These are phyloP conservation scores for Collariella sp. DNA, from an alignment of 495 filamentous ascomycete species.

Conservation along the genomic window DNA sequence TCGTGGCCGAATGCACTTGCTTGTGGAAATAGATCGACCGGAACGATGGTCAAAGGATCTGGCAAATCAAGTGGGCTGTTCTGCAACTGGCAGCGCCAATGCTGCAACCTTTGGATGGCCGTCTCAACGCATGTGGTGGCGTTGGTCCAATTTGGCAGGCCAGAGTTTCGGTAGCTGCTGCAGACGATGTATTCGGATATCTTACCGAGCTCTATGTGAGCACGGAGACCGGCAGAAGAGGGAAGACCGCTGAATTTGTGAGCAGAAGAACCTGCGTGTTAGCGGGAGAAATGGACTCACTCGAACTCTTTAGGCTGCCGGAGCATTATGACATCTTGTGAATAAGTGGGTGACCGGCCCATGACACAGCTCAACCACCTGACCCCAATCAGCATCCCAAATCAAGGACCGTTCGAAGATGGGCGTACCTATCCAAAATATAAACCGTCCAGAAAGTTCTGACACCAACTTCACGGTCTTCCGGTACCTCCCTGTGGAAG, in stretches of 20 bases:
- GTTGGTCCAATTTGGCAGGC: background rate
- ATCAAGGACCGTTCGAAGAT: background rate
- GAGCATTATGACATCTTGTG: conserved; percentile 29
- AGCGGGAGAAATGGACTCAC: conserved; percentile 17
- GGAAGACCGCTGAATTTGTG: conserved; percentile 23
- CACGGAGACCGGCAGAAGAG: conserved; percentile 26
- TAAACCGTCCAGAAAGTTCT: conserved; percentile 39
- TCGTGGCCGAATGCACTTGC: background rate
- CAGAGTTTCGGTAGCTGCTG: conserved; percentile 27
- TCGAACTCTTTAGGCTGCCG: conserved; percentile 24
- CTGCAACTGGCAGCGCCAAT: conserved; percentile 22
- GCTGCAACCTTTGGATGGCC: conserved; percentile 17
- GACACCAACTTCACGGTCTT: conserved; percentile 25
- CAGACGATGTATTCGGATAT: conserved; percentile 33
- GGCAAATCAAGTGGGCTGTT: conserved; percentile 8
- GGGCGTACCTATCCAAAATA: conserved; percentile 31
- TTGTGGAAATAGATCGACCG: conserved; percentile 4
- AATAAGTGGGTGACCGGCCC: conserved; percentile 32
- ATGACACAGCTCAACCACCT: conserved; percentile 37
- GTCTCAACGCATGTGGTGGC: conserved; percentile 13
- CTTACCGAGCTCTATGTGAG: conserved; percentile 30
- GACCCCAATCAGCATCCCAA: background rate
- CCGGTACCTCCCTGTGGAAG: conserved; percentile 24
- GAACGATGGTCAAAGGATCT: conserved; percentile 7
- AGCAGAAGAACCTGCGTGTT: background rate